Evolutionary conservation across 371 early-diverging fungal genomes (phyloP), one percentile per base, ranked within the genome.

Genomic region (Vittaforma corneae): DNA sequence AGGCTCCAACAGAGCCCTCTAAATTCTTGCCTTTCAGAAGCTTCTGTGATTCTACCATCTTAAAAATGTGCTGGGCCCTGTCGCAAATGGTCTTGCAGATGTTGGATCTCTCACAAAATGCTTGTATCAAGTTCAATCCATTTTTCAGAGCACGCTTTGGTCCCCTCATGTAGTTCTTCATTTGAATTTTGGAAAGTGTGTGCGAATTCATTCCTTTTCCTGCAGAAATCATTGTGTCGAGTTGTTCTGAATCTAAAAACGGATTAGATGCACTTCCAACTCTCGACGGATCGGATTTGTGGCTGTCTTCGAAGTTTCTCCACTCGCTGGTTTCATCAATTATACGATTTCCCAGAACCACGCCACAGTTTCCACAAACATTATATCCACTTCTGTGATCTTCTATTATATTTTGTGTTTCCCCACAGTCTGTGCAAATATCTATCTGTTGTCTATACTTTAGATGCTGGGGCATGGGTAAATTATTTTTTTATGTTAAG

Each of bases 311-410:
- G 81, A 97, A 97, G 0, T 92, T 93, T 69, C 98, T 86, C 98
- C 98, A 97, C 78, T 97, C 98, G 3, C 90, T 88, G 22, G 93
- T 83, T 9, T 95, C 93, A 79, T 97, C 98, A 57, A 97, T 92
- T 63, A 97, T 90, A 52, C 93, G 84, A 78, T 91, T 87, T 40
- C 90, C 92, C 29, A 96, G 82, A 2, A 95, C 89, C 46, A 76
- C 73, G 32, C 95, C 98, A 78, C 98, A 97, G 76, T 87, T 86
- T 33, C 92, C 92, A 78, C 97, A 97, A 11, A 97, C 87, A 62
- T 89, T 77, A 81, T 92, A 94, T 14, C 86, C 86, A 62, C 80
- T 80, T 22, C 74, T 76, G 65, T 89, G 93, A 75, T 94, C 92
- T 80, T 97, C 98, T 26, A 95, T 84, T 65, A 97, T 88, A 70